A percentile compares a stretch with the other conserved stretches of the same genome.
Conservation (phyloP, 768 basidiomycete species). For the Lactifluus pinguis region DNA sequence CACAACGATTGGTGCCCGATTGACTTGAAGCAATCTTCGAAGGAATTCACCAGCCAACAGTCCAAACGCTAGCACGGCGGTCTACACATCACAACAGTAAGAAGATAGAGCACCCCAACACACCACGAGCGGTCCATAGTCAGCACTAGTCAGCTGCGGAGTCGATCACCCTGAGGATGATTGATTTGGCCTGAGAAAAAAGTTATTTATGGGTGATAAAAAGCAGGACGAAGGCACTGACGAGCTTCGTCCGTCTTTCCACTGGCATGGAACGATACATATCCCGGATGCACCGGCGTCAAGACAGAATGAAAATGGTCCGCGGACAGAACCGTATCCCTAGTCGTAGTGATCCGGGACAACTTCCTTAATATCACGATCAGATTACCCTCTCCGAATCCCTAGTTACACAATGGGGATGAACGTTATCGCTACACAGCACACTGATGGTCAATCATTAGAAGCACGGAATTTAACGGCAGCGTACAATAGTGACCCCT, state of each 20-base stretch:
- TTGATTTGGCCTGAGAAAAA: slow-evolving; percentile 47
- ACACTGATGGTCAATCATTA: slow-evolving; percentile 37
- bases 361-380: slow-evolving; percentile 39
- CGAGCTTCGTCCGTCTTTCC: slow-evolving; percentile 50
- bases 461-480: neutral
- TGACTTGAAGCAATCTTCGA: slow-evolving; percentile 44
- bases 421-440: slow-evolving; percentile 68
- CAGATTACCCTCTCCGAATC: too few species aligned
- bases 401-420: neutral
- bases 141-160: slow-evolving; percentile 66
- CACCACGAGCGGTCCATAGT: slow-evolving; percentile 62
- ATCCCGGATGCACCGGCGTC: slow-evolving; percentile 47
- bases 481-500: too few species aligned
- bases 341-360: slow-evolving; percentile 22
- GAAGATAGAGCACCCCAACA: slow-evolving; percentile 65
- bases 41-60: slow-evolving; percentile 45
- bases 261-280: slow-evolving; percentile 65
- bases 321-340: slow-evolving; percentile 59
- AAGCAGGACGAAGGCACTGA: slow-evolving; percentile 54
- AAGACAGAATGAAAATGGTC: slow-evolving; percentile 59
- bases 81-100: slow-evolving; percentile 58
- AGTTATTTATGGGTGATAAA: neutral
- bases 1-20: slow-evolving; percentile 58
- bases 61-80: neutral
- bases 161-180: slow-evolving; percentile 64